Conservation (phyloP, 2,329 filamentous ascomycete species). For the Neodidymelliopsis sp. region DNA sequence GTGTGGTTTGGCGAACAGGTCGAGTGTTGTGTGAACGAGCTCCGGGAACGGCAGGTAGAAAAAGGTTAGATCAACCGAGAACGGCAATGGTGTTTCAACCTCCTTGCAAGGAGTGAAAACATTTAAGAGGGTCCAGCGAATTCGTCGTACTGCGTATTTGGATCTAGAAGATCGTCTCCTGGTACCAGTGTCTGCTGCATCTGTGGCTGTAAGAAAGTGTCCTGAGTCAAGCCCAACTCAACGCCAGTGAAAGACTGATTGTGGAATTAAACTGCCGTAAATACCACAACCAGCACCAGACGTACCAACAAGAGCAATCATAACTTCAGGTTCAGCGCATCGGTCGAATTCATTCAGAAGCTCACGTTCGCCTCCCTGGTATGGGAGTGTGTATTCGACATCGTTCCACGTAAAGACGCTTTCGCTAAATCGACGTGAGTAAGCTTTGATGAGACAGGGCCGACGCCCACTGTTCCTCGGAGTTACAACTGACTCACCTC, state of each 20-base stretch:
- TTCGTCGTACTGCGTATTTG: too few species aligned
- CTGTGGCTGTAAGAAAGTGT: too few species aligned
- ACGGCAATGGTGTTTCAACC: not conserved
- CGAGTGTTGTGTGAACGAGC: slow-evolving; percentile 4
- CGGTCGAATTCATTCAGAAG: slow-evolving; percentile 75
- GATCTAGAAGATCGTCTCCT: too few species aligned
- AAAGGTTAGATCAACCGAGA: slow-evolving; percentile 1
- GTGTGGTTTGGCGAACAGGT: slow-evolving; percentile 2
- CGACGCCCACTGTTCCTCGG: too few species aligned
- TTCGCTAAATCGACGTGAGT: too few species aligned
- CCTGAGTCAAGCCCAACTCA: too few species aligned
- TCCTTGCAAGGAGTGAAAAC: slow-evolving; percentile 1
- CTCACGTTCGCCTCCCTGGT: slow-evolving; percentile 66
- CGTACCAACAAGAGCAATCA: slow-evolving; percentile 83
- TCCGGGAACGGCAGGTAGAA: not conserved
- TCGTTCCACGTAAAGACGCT: slow-evolving; percentile 48
- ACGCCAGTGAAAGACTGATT: too few species aligned
- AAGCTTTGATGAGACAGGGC: too few species aligned
- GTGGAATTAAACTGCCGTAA: too few species aligned
- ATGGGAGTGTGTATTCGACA: slow-evolving; percentile 72
- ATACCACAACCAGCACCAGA: slow-evolving; percentile 82
- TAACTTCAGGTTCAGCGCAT: slow-evolving; percentile 78
- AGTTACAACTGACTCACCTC: too few species aligned
- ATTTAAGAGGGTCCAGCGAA: not conserved
- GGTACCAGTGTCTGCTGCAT: too few species aligned